Evolutionary conservation across 1,284 basidiomycete genomes (phyloP), one percentile per base, ranked within the genome.

Genomic region (Tilletia caries): DNA sequence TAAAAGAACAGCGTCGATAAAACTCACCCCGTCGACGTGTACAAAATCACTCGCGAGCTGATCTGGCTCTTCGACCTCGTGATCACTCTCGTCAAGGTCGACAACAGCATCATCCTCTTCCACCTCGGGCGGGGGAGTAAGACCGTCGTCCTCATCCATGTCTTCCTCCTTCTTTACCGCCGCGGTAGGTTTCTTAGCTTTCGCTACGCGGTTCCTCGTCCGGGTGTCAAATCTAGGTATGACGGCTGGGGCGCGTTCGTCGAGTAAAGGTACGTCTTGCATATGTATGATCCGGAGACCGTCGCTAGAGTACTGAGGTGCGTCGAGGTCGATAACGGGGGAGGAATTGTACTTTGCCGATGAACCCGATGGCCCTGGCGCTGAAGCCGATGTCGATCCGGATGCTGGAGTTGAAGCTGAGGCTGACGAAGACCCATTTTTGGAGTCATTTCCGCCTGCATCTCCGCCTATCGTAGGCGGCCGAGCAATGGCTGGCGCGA

Each of bases 201-300:
- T 33, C 1, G 13, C 8, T 29, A n/a, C 32, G 10, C 32, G 27
- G 10, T 62, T 25, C 15, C 15, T 8, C 6, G 18, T 33, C 1
- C 27, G 58, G 15, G 20, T 15, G 58, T 33, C 32, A 32, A 18
- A 29, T 18, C 58, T 62, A 0, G 58, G 58, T 8, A 62, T 62
- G 27, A 33, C 58, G 18, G 58, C 58, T 13, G 93, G 93, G 2
- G 93, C 93, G 87, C 91, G 91, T 87, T 91, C 93, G 81, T 93
- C 91, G 86, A 95, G 89, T 69, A 88, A 85, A 58, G 88, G 86
- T 15, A 96, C 90, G 69, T 90, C 87, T 68, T 91, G 90, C 86
- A 96, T 92, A 79, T 95, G 93, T 66, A 96, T 71, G 34, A 78
- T 75, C 33, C 73, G 73, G 10, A 76, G 68, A n/a, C 73, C 76